Evolutionary conservation across 441 rosid genomes (phyloP).

Genomic region (Adansonia madagascariensis): DNA sequence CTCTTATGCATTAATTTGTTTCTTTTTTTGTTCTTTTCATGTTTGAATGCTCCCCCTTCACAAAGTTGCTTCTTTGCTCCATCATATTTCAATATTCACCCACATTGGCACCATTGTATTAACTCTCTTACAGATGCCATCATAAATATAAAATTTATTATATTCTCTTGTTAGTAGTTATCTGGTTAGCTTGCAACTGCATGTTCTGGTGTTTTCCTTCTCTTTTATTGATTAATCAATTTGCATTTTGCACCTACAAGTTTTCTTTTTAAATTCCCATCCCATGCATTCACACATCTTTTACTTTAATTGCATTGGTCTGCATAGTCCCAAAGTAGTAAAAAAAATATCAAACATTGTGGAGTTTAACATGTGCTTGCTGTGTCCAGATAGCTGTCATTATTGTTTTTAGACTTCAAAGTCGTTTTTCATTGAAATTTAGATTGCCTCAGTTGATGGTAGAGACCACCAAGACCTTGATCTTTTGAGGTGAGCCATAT

Average conservation of each 20-base stretch:
- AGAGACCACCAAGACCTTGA: neutral
- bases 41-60: neutral
- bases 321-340: neutral
- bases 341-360: neutral
- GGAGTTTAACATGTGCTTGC: neutral
- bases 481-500: neutral
- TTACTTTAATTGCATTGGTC: neutral
- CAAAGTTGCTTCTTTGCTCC: neutral
- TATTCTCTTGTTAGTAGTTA: constrained; percentile 10
- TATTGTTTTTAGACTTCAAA: neutral
- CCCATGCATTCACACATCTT: neutral
- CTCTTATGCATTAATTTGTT: constrained; percentile 6
- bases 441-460: neutral
- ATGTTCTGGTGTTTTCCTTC: neutral
- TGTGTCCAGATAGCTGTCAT: neutral
- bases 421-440: neutral
- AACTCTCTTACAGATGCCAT: neutral
- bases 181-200: neutral
- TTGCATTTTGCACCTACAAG: neutral
- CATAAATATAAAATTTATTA: constrained; percentile 1
- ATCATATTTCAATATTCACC: constrained; percentile 14
- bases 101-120: neutral
- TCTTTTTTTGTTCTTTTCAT: neutral
- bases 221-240: too few species aligned
- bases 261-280: neutral